Conservation (phyloP, 1,284 basidiomycete genomes). For the Leucoagaricus sp. region DNA sequence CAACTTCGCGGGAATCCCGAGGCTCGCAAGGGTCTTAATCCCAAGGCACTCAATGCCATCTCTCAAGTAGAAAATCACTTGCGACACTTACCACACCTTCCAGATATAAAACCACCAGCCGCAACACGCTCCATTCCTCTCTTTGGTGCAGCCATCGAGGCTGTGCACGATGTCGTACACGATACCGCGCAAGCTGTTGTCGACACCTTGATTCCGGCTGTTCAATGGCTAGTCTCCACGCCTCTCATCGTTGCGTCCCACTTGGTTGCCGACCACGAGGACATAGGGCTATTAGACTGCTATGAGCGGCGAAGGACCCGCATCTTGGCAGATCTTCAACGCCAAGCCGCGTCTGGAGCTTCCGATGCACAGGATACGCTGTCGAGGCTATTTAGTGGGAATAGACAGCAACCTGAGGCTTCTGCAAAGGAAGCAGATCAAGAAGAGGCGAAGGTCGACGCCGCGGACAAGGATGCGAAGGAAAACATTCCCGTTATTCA, state of each 20-base stretch:
- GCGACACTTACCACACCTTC: too few species aligned
- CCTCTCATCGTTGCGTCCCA: conserved; percentile 17
- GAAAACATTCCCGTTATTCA: conserved; percentile 19
- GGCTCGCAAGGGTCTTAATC: neutral
- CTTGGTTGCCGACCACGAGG: conserved; percentile 16
- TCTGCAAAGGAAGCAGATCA: too few species aligned
- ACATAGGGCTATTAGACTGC: conserved; percentile 19
- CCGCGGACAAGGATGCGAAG: conserved; percentile 18
- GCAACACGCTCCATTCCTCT: neutral
- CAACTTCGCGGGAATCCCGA: conserved; percentile 6
- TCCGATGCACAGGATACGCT: too few species aligned
- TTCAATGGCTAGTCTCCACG: neutral
- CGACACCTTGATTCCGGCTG: neutral
- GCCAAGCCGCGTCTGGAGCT: too few species aligned
- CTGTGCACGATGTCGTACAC: neutral
- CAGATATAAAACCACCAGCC: neutral
- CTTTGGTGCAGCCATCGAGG: neutral
- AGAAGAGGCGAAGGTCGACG: conserved; percentile 9
- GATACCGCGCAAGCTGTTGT: neutral
- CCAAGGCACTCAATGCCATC: neutral
- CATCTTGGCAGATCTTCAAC: too few species aligned
- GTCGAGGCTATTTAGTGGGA: too few species aligned
- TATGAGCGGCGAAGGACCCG: conserved; percentile 16
- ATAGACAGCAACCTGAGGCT: too few species aligned
- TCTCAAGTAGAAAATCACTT: too few species aligned